These are phyloP conservation scores for Piromyces finnis DNA, from an alignment of 192 early-diverging fungal species.

Conservation along the genomic window DNA sequence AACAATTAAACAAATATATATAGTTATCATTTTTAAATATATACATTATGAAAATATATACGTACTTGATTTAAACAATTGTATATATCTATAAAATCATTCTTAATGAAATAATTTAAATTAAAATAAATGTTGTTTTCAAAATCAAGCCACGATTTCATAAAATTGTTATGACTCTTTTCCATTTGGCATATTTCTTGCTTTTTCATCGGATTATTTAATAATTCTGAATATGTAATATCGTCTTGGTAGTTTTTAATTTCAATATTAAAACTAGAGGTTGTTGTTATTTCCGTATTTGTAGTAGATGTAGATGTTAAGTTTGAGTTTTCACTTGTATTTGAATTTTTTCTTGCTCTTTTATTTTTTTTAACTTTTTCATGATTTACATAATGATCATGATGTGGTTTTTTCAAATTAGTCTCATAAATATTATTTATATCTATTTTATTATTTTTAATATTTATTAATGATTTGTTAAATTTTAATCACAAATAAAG, in stretches of 20 bases:
- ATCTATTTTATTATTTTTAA: background rate
- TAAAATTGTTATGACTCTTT: background rate
- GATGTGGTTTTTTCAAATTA: too few relatives aligned
- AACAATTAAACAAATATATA: too few relatives aligned
- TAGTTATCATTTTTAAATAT: too few relatives aligned
- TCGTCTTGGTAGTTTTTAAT: background rate
- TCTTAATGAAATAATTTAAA: background rate
- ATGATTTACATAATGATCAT: background rate
- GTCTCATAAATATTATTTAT: background rate
- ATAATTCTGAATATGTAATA: background rate
- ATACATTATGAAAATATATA: too few relatives aligned
- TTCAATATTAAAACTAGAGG: background rate
- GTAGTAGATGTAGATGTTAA: background rate
- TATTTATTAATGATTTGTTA: too few relatives aligned
- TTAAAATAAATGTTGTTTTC: background rate
- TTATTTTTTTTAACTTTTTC: background rate
- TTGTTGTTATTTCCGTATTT: background rate
- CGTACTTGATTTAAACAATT: background rate
- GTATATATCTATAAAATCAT: background rate
- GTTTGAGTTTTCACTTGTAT: background rate
- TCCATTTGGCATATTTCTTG: background rate
- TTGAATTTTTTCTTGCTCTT: background rate
- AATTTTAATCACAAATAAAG: too few relatives aligned
- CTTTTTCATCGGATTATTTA: background rate
- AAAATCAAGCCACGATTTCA: background rate